Percentiles rank a stretch among this genome's conserved stretches.
Evolutionary conservation across 116 monocot genomes (phyloP).

Genomic region (Dioscorea cayenensis): DNA sequence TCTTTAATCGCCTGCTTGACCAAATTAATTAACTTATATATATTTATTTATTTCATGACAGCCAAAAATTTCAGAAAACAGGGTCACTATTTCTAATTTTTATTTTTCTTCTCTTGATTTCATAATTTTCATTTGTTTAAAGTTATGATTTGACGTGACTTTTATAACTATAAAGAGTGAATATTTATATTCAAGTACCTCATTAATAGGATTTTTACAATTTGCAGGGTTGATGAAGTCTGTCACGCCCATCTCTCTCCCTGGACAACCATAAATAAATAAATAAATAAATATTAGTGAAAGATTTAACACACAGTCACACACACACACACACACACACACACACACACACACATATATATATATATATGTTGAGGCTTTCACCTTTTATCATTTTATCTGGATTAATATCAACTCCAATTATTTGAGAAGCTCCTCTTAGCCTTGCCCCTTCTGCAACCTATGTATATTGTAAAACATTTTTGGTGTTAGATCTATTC

Average conservation of each 20-base stretch:
- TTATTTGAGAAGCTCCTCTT: conserved; percentile 68
- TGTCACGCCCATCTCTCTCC: conserved; percentile 71
- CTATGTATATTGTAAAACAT: conserved; percentile 14
- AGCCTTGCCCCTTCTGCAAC: conserved; percentile 71
- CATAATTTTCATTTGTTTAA: too few species aligned
- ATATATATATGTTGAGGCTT: too few species aligned
- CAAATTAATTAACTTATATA: not conserved
- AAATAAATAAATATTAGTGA: too few species aligned
- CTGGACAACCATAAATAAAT: conserved; percentile 12
- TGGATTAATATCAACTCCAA: conserved; percentile 72
- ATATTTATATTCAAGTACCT: conserved; percentile 25
- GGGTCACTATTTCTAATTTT: too few species aligned
- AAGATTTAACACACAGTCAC: too few species aligned
- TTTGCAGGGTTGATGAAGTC: conserved; percentile 72
- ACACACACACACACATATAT: too few species aligned
- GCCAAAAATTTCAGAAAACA: not conserved
- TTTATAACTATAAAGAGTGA: not conserved
- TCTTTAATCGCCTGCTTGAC: conserved; percentile 43
- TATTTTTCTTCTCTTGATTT: not conserved
- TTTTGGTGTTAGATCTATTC: not conserved
- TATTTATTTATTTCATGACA: not conserved
- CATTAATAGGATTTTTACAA: conserved; percentile 37
- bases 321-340: too few species aligned
- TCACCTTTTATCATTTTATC: conserved; percentile 67
- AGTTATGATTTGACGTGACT: not conserved